phyloP scores from a whole-genome alignment of 176 grass and related monocot genomes.

The Phoenix roebelenii region DNA sequence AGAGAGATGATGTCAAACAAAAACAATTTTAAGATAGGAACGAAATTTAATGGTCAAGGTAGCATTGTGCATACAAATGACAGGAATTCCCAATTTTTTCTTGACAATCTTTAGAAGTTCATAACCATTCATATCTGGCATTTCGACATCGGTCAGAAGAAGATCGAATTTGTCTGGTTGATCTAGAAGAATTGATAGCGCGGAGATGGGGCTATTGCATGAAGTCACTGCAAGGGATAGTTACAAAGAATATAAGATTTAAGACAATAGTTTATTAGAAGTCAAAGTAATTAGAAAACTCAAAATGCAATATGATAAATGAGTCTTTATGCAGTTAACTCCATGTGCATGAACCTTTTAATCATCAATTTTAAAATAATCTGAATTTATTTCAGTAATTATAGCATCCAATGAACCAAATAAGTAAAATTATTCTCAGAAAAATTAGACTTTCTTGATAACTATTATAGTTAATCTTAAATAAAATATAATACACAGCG shows the following conservation, averaged over 20 bases:
- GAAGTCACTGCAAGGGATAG: neutral
- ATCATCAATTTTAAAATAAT: too few relatives aligned
- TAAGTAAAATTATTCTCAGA: too few relatives aligned
- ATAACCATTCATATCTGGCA: neutral
- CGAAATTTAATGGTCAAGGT: neutral
- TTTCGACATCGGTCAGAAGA: neutral
- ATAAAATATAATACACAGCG: too few relatives aligned
- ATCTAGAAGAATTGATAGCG: slow-evolving; percentile 2
- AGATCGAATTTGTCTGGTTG: neutral
- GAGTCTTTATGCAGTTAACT: too few relatives aligned
- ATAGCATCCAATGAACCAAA: too few relatives aligned
- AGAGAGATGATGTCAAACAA: neutral
- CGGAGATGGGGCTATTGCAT: neutral
- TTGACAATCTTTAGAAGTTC: neutral
- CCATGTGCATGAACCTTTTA: too few relatives aligned
- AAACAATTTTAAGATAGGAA: neutral
- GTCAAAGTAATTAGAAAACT: neutral
- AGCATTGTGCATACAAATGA: neutral
- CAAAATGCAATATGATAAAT: too few relatives aligned
- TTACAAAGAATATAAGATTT: neutral
- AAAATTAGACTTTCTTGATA: too few relatives aligned
- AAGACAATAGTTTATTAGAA: neutral
- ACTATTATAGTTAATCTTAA: too few relatives aligned
- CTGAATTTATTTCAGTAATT: too few relatives aligned
- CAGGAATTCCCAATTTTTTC: neutral